These are phyloP conservation scores for Punica granatum DNA, from an alignment of 345 rosid genomes.

Conservation along the genomic window DNA sequence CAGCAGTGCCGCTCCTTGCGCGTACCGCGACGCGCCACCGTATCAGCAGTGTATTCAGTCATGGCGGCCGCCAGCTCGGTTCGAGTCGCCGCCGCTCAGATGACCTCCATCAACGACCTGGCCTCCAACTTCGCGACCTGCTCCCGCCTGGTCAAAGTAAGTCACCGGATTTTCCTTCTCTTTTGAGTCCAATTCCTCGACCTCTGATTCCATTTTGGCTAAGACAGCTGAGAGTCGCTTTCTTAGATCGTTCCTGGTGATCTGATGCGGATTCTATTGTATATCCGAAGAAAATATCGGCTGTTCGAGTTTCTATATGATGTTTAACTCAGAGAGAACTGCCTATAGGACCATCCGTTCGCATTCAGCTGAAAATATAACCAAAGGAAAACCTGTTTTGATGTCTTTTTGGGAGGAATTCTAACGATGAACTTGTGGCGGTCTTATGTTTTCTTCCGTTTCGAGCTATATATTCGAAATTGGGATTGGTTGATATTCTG, in stretches of 20 bases:
- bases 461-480: not conserved
- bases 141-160: constrained; percentile 78
- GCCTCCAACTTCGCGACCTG: constrained; percentile 79
- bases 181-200: not conserved
- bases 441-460: not conserved
- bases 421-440: not conserved
- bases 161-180: not conserved
- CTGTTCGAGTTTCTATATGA: not conserved
- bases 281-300: not conserved
- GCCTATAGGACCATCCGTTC: no score
- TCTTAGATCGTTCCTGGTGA: not conserved
- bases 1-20: not conserved
- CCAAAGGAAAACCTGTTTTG: not conserved
- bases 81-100: constrained; percentile 94
- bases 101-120: constrained; percentile 84
- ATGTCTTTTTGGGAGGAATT: not conserved
- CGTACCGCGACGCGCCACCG: constrained; percentile 9
- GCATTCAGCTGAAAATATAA: not conserved
- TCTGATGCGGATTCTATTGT: not conserved
- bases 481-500: not conserved
- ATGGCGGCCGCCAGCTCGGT: constrained; percentile 53
- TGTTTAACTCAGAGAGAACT: not conserved
- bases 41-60: constrained; percentile 19
- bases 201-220: not conserved
- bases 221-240: not conserved